Percentiles rank a stretch among this genome's conserved stretches.
Evolutionary conservation across 768 basidiomycete genomes (phyloP).

Genomic region (Aureoboletus auriporus): DNA sequence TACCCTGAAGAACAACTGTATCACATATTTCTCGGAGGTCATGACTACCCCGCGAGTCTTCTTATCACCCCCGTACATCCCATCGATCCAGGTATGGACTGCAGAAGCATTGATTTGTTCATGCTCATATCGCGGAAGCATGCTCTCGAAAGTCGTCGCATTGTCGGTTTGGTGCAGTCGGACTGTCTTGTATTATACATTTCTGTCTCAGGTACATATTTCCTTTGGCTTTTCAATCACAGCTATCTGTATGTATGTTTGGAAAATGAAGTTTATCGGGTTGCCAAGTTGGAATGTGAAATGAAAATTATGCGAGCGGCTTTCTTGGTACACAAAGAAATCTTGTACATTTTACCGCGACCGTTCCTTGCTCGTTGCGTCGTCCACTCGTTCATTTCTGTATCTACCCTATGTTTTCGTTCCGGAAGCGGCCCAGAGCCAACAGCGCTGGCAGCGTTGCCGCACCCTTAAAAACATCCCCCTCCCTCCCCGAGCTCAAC

Average conservation of each 20-base stretch:
- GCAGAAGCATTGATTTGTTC: slow-evolving; percentile 24
- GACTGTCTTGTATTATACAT: slow-evolving; percentile 35
- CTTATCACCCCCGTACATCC: slow-evolving; percentile 18
- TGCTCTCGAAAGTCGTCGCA: slow-evolving; percentile 29
- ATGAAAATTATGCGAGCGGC: slow-evolving; percentile 16
- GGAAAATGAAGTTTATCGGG: slow-evolving; percentile 17
- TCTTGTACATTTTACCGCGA: slow-evolving; percentile 8
- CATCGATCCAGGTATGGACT: slow-evolving; percentile 26
- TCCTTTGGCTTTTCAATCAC: slow-evolving; percentile 8
- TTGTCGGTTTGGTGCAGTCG: slow-evolving; percentile 29
- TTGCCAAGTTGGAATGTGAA: slow-evolving; percentile 24
- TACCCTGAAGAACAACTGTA: slow-evolving; percentile 46
- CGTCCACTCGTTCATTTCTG: slow-evolving; percentile 18
- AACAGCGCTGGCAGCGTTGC: slow-evolving; percentile 34
- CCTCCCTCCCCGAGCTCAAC: slow-evolving; percentile 74
- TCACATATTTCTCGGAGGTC: slow-evolving; percentile 17
- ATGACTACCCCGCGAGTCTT: slow-evolving; percentile 20
- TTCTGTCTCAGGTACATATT: slow-evolving; percentile 18
- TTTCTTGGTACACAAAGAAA: slow-evolving; percentile 17
- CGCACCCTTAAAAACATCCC: slow-evolving; percentile 61
- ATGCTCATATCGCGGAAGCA: slow-evolving; percentile 28
- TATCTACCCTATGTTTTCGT: slow-evolving; percentile 59
- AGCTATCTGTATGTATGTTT: slow-evolving; percentile 35
- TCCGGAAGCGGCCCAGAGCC: slow-evolving; percentile 60
- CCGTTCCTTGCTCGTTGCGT: slow-evolving; percentile 24